Base-by-base conservation (phyloP, 1,284 basidiomycete genomes). In the Chalciporus sp. region DNA sequence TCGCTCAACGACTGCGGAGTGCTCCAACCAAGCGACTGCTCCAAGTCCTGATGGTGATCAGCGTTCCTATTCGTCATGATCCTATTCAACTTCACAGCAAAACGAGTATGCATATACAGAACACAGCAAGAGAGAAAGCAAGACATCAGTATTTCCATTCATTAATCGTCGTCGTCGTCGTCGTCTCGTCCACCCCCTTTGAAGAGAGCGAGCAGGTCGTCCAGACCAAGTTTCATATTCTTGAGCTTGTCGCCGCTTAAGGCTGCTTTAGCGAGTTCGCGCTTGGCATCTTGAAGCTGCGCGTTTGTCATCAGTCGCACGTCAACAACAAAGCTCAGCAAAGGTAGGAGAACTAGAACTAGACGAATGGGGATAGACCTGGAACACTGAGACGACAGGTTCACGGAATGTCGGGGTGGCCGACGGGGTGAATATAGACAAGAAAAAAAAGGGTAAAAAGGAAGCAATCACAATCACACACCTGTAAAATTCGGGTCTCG, bases 181-280 rank as follows among this genome's bases (percentile, higher is more conserved):
- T 86, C 84, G 27, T 85, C 76, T 12, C 74, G 72, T 8, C 75
- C 76, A 45, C 82, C 81, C 42, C 78, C 76, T 50, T 78, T 76
- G 79, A 94, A 93, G 31, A 94, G 74, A 0, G 84, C 86, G 72
- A 95, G 81, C 57, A 96, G 79, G 55, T 96, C 94, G 29, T 91
- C 85, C 72, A 94, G 76, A 9, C 87, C 85, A n/a, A 96, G 83
- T 57, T 86, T 87, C 78, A 87, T 85, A 65, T 90, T 88, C 80
- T 89, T 92, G 66, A 92, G 76, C 72, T 88, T 92, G 71, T 93
- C 88, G 19, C 95, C 96, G 35, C 92, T 90, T 42, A 98, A 74
- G 0, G 94, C 94, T 0, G 94, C 93, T 28, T 81, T 79, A 0
- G 95, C 86, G 1, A 98, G 79, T 47, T 85, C 86, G 9, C 95